Evolutionary conservation across 2,329 filamentous ascomycete species (phyloP).

Genomic region (Cytospora paraplurivora): DNA sequence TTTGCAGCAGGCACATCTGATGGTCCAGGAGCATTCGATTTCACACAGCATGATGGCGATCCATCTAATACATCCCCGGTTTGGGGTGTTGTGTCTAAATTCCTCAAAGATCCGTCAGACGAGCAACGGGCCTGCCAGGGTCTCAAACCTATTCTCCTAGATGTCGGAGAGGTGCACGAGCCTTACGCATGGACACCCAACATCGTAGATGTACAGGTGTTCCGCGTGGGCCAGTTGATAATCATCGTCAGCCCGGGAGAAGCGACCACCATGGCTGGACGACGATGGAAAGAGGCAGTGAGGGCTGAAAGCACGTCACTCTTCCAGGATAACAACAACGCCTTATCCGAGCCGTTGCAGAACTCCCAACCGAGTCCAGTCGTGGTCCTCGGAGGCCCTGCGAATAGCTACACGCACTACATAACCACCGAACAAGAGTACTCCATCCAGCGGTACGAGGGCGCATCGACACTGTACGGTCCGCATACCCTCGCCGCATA

Average conservation of each 20-base stretch:
- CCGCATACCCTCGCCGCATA: conserved; percentile 83
- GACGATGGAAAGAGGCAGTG: conserved; percentile 79
- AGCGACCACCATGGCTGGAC: conserved; percentile 88
- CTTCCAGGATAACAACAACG: conserved; percentile 48
- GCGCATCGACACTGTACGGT: conserved; percentile 84
- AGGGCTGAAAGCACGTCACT: conserved; percentile 50
- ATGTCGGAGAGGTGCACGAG: conserved; percentile 76
- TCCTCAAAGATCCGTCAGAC: conserved; percentile 69
- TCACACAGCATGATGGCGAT: conserved; percentile 82
- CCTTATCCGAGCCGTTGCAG: conserved; percentile 28
- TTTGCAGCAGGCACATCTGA: conserved; percentile 94
- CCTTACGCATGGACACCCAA: conserved; percentile 92
- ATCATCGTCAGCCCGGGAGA: conserved; percentile 86
- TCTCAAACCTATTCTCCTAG: conserved; percentile 82
- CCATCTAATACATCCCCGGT: conserved; percentile 68
- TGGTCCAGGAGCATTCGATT: conserved; percentile 88
- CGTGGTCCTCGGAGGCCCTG: conserved; percentile 85
- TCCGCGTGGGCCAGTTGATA: conserved; percentile 82
- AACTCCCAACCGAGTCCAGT: conserved; percentile 47
- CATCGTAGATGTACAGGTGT: conserved; percentile 82
- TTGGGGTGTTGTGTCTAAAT: conserved; percentile 74
- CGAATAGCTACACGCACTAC: conserved; percentile 88
- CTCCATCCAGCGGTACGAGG: conserved; percentile 82
- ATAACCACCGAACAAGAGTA: conserved; percentile 82
- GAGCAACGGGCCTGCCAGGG: conserved; percentile 76